These are phyloP conservation scores for Ophiostoma perfectum DNA, from an alignment of 2,329 filamentous ascomycete genomes.

Conservation along the genomic window DNA sequence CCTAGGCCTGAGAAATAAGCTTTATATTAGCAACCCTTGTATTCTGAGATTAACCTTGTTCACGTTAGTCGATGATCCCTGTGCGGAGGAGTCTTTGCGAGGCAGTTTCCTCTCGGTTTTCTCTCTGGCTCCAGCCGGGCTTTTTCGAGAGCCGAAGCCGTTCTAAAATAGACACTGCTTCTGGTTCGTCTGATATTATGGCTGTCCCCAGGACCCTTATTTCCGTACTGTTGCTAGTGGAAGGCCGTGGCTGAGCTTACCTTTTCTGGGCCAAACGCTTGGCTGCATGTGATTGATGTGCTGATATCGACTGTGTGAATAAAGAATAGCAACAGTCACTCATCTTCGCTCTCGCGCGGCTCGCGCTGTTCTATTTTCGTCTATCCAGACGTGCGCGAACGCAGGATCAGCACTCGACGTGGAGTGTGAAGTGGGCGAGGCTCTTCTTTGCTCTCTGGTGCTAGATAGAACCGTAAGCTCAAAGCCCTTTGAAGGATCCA, in stretches of 20 bases:
- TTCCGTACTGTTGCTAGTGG: no score
- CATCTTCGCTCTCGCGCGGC: not conserved
- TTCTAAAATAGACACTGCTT: no score
- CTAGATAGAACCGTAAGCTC: no score
- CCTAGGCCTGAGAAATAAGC: not conserved
- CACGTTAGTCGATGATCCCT: not conserved
- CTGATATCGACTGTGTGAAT: not conserved
- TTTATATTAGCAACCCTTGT: not conserved
- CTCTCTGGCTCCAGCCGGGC: no score
- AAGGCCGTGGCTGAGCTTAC: not conserved
- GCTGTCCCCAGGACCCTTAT: no score
- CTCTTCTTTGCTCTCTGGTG: no score
- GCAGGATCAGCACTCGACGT: no score
- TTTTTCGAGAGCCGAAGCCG: no score
- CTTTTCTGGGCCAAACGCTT: not conserved
- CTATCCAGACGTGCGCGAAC: not conserved
- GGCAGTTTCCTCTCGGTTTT: not conserved
- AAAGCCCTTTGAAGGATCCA: no score
- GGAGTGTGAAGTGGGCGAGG: no score
- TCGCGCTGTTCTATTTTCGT: not conserved
- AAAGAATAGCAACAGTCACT: no score
- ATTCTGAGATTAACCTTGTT: not conserved
- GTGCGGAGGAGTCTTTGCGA: not conserved
- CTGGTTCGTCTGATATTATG: no score
- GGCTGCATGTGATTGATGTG: not conserved